These are phyloP conservation scores for Monosporascus sp. DNA, from an alignment of 2,329 filamentous ascomycete genomes.

Conservation along the genomic window DNA sequence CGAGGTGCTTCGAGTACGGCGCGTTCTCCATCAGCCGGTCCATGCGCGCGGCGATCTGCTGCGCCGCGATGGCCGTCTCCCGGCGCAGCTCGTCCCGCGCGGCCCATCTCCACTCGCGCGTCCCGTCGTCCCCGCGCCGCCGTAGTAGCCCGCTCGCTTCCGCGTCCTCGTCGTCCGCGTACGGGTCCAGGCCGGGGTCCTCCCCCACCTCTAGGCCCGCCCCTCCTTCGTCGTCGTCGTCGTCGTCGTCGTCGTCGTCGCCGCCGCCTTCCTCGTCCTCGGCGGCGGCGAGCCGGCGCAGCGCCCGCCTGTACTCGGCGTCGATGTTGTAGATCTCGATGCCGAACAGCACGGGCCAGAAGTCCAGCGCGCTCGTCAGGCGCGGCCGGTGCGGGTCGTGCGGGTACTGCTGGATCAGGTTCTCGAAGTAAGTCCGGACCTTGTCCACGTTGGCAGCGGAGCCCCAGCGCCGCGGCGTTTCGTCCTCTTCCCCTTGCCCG, in stretches of 20 bases:
- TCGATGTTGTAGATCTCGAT: constrained; percentile 76
- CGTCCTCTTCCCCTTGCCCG: background rate
- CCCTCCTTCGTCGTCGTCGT: constrained; percentile 17
- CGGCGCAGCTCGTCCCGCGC: constrained; percentile 37
- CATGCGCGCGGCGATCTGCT: constrained; percentile 62
- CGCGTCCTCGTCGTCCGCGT: constrained; percentile 7
- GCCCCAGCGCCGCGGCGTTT: constrained; percentile 33
- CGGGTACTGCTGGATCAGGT: constrained; percentile 71
- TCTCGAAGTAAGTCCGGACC: constrained; percentile 64
- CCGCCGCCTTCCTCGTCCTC: constrained; percentile 16
- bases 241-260: constrained; percentile 15
- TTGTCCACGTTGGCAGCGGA: constrained; percentile 39
- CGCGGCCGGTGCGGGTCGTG: constrained; percentile 58
- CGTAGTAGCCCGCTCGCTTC: constrained; percentile 1
- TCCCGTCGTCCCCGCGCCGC: constrained; percentile 9
- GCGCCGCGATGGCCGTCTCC: constrained; percentile 54
- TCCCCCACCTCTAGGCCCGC: constrained; percentile 8
- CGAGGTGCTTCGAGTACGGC: constrained; percentile 64
- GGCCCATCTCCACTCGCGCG: constrained; percentile 14
- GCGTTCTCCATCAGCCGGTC: constrained; percentile 64
- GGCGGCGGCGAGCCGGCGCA: constrained; percentile 17
- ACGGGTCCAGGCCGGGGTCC: background rate
- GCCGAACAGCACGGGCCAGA: constrained; percentile 76
- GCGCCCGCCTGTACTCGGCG: constrained; percentile 47
- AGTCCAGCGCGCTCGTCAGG: constrained; percentile 63